Base-by-base conservation (phyloP, 169 alveolate species). In the Cytauxzoon felis region DNA sequence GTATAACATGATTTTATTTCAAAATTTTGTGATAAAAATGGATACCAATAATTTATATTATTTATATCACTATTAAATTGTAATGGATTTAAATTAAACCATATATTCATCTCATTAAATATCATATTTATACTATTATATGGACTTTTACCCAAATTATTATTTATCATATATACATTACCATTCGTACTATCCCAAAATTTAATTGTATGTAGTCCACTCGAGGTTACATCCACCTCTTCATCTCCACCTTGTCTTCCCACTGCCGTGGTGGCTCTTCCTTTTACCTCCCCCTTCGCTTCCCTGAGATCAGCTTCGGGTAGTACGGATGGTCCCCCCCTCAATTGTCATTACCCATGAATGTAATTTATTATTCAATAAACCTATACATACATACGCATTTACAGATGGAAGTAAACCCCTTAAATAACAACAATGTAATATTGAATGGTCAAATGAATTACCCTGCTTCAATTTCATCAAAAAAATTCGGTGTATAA, bases 351-450 rank as follows among this genome's bases (percentile, higher is more conserved):
- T 67, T 4, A 88, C 91, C 90, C 91, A 88, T 16, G 91, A 60
- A 51, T 88, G 91, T 42, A 61, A 47, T 23, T 78, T 78, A 1
- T 82, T 86, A 45, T 82, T 84, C 53, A 71, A 71, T 19, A 78
- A 52, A 23, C 93, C 93, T 16, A 88, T 80, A 30, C 92, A 85
- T 19, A 87, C 82, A 67, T 83, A 88, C 6, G 92, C 75, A 32
- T 86, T 87, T 45, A 82, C 82, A n/a, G 88, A 87, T 27, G 75
- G 76, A 29, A 45, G 38, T 19, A 66, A 57, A 13, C 89, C 88
- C 38, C 80, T 23, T 50, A 89, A 76, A 5, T 76, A 49, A 43
- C 92, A 78, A 56, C 71, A 81, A 51, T 78, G 78, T 29, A 89
- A 50, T 23, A 89, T 51, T 51, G 91, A 80, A 57, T 89, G 94